These are phyloP conservation scores for Peterozyma toletana DNA, from an alignment of 805 yeast species.

Conservation along the genomic window DNA sequence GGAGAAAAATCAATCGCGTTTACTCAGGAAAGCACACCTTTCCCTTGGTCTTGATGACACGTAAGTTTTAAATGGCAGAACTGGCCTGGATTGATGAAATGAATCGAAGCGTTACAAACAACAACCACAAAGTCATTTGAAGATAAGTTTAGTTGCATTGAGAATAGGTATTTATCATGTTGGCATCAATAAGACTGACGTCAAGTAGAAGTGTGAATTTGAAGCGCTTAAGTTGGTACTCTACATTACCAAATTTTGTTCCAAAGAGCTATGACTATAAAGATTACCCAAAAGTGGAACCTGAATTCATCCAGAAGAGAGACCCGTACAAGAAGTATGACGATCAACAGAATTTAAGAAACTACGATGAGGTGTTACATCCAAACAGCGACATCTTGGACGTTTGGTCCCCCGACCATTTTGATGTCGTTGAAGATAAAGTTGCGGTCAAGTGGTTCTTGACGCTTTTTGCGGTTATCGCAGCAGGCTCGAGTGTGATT, in stretches of 20 bases:
- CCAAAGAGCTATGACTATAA: conserved; percentile 19
- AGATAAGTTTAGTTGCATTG: too few species aligned
- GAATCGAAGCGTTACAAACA: too few species aligned
- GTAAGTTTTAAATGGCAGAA: too few species aligned
- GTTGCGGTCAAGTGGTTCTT: conserved; percentile 54
- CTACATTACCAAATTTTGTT: conserved; percentile 19
- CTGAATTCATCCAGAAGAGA: conserved; percentile 53
- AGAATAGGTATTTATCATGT: too few species aligned
- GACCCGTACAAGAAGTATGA: conserved; percentile 71
- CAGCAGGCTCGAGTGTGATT: conserved; percentile 29
- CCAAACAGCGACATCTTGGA: conserved; percentile 69
- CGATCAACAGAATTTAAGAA: conserved; percentile 76
- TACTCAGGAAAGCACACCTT: too few species aligned
- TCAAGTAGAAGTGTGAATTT: not conserved
- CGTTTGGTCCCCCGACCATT: conserved; percentile 82
- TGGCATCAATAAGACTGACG: too few species aligned
- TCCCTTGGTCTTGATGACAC: too few species aligned
- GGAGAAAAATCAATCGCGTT: too few species aligned
- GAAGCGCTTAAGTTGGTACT: conserved; percentile 3
- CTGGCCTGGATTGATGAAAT: too few species aligned
- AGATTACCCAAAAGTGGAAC: conserved; percentile 58
- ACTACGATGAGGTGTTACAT: conserved; percentile 64
- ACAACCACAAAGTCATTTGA: too few species aligned
- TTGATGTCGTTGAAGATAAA: conserved; percentile 48
- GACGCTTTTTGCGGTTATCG: conserved; percentile 42